Evolutionary conservation across 2,329 filamentous ascomycete genomes (phyloP).

Genomic region (Xenoacremonium recifei): DNA sequence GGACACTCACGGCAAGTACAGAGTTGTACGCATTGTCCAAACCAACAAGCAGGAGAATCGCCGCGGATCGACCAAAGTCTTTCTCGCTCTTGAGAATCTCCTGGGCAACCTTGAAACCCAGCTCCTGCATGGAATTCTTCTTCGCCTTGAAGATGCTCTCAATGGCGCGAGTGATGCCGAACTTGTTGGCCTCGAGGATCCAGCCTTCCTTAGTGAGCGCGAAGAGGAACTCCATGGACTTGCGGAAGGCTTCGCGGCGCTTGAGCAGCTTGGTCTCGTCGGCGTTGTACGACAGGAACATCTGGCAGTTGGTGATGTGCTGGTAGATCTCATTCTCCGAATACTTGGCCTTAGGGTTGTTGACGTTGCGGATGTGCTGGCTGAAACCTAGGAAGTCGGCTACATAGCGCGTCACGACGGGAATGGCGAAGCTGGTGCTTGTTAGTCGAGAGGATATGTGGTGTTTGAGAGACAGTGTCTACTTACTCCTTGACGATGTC

Average conservation of each 20-base stretch:
- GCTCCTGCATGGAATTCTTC: conserved; percentile 12
- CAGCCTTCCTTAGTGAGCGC: conserved; percentile 10
- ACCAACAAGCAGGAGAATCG: conserved; percentile 14
- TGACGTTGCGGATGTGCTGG: conserved; percentile 5
- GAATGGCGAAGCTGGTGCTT: conserved; percentile 17
- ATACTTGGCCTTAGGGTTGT: conserved; percentile 6
- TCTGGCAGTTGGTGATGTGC: conserved; percentile 25
- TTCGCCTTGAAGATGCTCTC: background rate
- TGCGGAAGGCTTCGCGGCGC: conserved; percentile 17
- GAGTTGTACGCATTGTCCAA: conserved; percentile 16
- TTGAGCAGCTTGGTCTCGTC: conserved; percentile 23
- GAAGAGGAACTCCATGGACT: conserved; percentile 15
- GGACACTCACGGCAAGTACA: conserved; percentile 10
- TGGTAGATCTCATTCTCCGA: conserved; percentile 23
- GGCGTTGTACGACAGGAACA: conserved; percentile 19
- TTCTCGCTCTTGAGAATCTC: conserved; percentile 9
- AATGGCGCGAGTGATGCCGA: conserved; percentile 1
- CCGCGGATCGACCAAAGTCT: conserved; percentile 9
- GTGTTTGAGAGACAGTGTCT: background rate
- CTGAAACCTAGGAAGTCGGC: conserved; percentile 22
- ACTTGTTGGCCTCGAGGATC: conserved; percentile 14
- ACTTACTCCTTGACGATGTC: conserved; percentile 19
- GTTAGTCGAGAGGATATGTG: background rate
- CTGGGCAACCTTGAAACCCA: conserved; percentile 12
- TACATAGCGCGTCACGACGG: conserved; percentile 19